A percentile compares a stretch with the other conserved stretches of the same genome.
Evolutionary conservation across 108 stramenopile genomes (phyloP).

Genomic region (Seminavis robusta): DNA sequence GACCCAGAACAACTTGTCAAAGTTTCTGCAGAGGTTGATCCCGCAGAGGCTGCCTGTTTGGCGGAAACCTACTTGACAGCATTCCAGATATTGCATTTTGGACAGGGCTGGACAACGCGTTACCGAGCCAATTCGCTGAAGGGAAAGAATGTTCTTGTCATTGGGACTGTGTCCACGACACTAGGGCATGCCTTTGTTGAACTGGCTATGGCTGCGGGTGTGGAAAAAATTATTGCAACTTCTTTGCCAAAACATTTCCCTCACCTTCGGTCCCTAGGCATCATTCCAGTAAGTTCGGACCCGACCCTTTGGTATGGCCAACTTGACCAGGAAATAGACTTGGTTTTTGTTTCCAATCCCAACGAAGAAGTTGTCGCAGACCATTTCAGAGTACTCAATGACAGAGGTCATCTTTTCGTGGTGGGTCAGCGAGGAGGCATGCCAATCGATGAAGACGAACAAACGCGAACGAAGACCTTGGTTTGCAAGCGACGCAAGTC

Average conservation of each 20-base stretch:
- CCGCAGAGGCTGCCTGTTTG: conserved; percentile 37
- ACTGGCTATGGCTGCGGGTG: conserved; percentile 33
- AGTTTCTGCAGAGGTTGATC: conserved; percentile 45
- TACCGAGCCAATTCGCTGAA: conserved; percentile 25
- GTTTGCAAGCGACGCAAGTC: conserved; percentile 20
- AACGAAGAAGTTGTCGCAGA: conserved; percentile 22
- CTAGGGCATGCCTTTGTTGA: conserved; percentile 41
- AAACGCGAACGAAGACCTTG: background rate
- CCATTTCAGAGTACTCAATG: conserved; percentile 16
- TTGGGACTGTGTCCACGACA: conserved; percentile 33
- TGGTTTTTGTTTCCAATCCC: conserved; percentile 20
- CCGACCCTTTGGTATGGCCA: conserved; percentile 19
- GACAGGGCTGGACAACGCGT: conserved; percentile 14
- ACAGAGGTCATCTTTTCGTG: conserved; percentile 13
- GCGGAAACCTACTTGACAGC: conserved; percentile 38
- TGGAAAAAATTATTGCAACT: conserved; percentile 34
- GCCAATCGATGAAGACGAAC: background rate
- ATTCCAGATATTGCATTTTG: conserved; percentile 42
- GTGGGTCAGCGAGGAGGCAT: conserved; percentile 8
- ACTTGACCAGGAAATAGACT: conserved; percentile 35
- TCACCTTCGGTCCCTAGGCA: conserved; percentile 27
- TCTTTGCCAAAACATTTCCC: conserved; percentile 34
- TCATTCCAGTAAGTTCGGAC: conserved; percentile 30
- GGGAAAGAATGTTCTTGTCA: conserved; percentile 33
- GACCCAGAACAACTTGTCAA: conserved; percentile 50